phyloP scores from a whole-genome alignment of 1,139 yeast genomes.

The Protomyces arabidopsidicola region DNA sequence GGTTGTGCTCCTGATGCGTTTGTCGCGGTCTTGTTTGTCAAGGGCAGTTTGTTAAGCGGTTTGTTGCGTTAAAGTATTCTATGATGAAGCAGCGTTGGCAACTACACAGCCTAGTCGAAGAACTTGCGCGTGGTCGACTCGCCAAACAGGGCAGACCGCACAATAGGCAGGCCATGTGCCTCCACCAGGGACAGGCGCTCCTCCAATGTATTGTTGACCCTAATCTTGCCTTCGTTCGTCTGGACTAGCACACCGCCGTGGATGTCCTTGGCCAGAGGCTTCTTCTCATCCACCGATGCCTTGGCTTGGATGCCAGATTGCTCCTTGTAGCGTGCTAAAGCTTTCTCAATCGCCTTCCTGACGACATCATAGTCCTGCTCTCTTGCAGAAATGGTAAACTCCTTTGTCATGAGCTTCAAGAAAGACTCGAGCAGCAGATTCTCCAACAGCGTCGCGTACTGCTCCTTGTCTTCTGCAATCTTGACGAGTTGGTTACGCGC shows the following conservation, averaged over 20 bases:
- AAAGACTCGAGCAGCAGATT: slow-evolving; percentile 79
- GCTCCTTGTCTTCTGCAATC: slow-evolving; percentile 50
- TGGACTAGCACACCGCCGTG: slow-evolving; percentile 83
- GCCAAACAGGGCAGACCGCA: slow-evolving; percentile 87
- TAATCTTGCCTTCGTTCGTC: slow-evolving; percentile 74
- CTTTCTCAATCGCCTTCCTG: slow-evolving; percentile 57
- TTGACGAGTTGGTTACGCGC: slow-evolving; percentile 61
- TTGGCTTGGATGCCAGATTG: slow-evolving; percentile 40
- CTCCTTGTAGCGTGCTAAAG: slow-evolving; percentile 59
- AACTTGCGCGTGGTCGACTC: slow-evolving; percentile 71
- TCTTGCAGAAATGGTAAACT: slow-evolving; percentile 61
- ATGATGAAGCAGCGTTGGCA: too few relatives aligned
- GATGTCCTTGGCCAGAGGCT: slow-evolving; percentile 53
- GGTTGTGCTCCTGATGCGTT: too few relatives aligned
- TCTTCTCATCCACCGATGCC: slow-evolving; percentile 50
- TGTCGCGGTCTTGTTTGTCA: too few relatives aligned
- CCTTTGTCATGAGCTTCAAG: slow-evolving; percentile 66
- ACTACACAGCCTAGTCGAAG: slow-evolving; percentile 52
- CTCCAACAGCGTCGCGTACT: slow-evolving; percentile 64
- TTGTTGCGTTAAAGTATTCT: too few relatives aligned
- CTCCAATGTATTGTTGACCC: slow-evolving; percentile 85
- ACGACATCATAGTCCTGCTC: slow-evolving; percentile 63
- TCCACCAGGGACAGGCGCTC: slow-evolving; percentile 82
- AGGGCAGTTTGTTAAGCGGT: too few relatives aligned
- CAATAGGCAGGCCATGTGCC: slow-evolving; percentile 84